These are phyloP conservation scores for Toxicodendron radicans DNA, from an alignment of 345 rosid species.

Conservation along the genomic window DNA sequence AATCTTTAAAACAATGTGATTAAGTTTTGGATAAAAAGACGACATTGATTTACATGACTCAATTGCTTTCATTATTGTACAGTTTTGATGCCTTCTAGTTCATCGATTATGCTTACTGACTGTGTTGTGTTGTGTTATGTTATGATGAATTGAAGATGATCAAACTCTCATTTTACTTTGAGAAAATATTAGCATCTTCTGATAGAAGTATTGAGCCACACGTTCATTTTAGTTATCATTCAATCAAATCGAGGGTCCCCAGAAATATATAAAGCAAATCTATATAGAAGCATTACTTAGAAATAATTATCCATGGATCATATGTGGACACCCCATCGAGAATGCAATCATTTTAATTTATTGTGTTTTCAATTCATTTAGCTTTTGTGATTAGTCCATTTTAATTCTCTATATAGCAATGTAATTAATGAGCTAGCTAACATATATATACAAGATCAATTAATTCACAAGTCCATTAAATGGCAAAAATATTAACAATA, in stretches of 20 bases:
- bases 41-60: conserved; percentile 3
- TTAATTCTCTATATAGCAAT: conserved; percentile 1
- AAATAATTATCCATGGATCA: conserved; percentile 30
- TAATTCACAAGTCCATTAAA: background rate
- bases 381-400: conserved; percentile 17
- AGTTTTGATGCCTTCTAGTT: too few species aligned
- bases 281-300: conserved; percentile 18
- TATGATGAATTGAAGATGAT: conserved; percentile 32
- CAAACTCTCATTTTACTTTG: conserved; percentile 14
- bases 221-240: conserved; percentile 27
- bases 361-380: conserved; percentile 1
- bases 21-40: conserved; percentile 23
- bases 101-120: conserved; percentile 15
- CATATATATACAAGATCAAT: background rate
- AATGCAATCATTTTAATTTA: conserved; percentile 25
- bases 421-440: background rate
- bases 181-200: background rate
- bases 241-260: conserved; percentile 10
- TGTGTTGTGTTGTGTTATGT: conserved; percentile 1
- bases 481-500: background rate
- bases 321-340: conserved; percentile 21
- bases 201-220: conserved; percentile 27
- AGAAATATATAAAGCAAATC: conserved; percentile 13
- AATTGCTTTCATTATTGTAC: conserved; percentile 21
- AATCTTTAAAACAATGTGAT: conserved; percentile 24